These are phyloP conservation scores for Pinus tabuliformis DNA, from an alignment of 75 land plant species.

Conservation along the genomic window DNA sequence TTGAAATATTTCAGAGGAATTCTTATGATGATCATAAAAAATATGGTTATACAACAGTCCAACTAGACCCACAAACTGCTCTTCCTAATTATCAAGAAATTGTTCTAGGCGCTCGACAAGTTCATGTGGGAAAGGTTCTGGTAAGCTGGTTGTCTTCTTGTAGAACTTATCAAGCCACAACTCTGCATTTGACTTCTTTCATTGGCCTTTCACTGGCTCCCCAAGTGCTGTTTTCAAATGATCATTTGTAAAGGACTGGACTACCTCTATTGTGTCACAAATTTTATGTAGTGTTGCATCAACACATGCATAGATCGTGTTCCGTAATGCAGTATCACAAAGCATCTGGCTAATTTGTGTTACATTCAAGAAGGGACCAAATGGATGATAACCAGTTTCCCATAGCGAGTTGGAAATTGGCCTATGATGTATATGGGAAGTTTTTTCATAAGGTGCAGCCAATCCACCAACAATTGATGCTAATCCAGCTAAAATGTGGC, in stretches of 20 bases:
- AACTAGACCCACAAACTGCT: conserved; percentile 85
- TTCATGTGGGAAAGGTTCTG: conserved; percentile 96
- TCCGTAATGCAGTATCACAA: conserved; percentile 29
- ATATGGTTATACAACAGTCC: conserved; percentile 86
- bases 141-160: conserved; percentile 85
- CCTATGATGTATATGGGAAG: too few relatives aligned
- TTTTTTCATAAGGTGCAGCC: too few relatives aligned
- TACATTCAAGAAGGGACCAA: too few relatives aligned
- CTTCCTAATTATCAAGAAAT: conserved; percentile 84
- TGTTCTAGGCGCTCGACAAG: conserved; percentile 83
- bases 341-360: too few relatives aligned
- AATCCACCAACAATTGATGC: too few relatives aligned
- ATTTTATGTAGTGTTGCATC: conserved; percentile 77
- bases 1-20: conserved; percentile 79
- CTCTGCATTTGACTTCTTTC: conserved; percentile 73
- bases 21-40: conserved; percentile 75
- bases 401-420: too few relatives aligned
- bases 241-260: conserved; percentile 78
- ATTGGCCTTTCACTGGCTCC: conserved; percentile 85
- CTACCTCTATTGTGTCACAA: conserved; percentile 79
- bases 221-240: conserved; percentile 90
- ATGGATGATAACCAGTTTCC: too few relatives aligned
- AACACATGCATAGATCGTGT: conserved; percentile 80
- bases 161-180: conserved; percentile 97
- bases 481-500: too few relatives aligned